These are phyloP conservation scores for Sphaerulina vaccinii DNA, from an alignment of 2,329 filamentous ascomycete species.

Conservation along the genomic window DNA sequence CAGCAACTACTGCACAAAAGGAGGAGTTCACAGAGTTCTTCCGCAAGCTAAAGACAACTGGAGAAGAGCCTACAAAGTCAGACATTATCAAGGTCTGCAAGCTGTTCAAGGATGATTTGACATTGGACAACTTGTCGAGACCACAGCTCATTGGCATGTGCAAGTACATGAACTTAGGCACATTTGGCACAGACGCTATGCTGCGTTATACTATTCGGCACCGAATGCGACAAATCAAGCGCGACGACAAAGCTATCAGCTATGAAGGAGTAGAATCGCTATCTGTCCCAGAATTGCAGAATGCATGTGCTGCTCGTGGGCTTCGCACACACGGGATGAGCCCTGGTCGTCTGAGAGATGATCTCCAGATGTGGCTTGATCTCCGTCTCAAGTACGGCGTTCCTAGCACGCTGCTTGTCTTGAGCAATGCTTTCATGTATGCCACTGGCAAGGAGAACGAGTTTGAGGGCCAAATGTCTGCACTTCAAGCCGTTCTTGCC, in stretches of 20 bases:
- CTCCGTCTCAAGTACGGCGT: slow-evolving; percentile 89
- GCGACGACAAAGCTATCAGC: slow-evolving; percentile 90
- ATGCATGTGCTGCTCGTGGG: slow-evolving; percentile 85
- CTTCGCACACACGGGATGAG: slow-evolving; percentile 91
- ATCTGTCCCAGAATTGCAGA: slow-evolving; percentile 90
- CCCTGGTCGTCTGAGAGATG: slow-evolving; percentile 80
- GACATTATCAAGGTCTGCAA: slow-evolving; percentile 99
- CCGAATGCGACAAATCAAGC: slow-evolving; percentile 98
- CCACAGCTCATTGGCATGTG: slow-evolving; percentile 97
- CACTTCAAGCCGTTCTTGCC: slow-evolving; percentile 85
- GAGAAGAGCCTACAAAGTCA: slow-evolving; percentile 79
- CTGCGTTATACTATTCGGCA: slow-evolving; percentile 95
- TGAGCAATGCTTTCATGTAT: slow-evolving; percentile 98
- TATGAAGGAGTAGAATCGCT: slow-evolving; percentile 91
- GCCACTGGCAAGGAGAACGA: slow-evolving; percentile 80
- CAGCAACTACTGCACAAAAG: slow-evolving; percentile 76
- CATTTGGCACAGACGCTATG: slow-evolving; percentile 96
- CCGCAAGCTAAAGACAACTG: slow-evolving; percentile 87
- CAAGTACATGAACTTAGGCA: slow-evolving; percentile 96
- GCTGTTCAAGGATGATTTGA: slow-evolving; percentile 96
- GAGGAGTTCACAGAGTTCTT: slow-evolving; percentile 97
- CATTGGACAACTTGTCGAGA: slow-evolving; percentile 91
- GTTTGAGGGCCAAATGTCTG: slow-evolving; percentile 86
- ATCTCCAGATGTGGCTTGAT: slow-evolving; percentile 91
- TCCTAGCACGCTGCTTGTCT: slow-evolving; percentile 90